These are phyloP conservation scores for Dendrobium officinale DNA, from an alignment of 106 monocot genomes.

Conservation along the genomic window DNA sequence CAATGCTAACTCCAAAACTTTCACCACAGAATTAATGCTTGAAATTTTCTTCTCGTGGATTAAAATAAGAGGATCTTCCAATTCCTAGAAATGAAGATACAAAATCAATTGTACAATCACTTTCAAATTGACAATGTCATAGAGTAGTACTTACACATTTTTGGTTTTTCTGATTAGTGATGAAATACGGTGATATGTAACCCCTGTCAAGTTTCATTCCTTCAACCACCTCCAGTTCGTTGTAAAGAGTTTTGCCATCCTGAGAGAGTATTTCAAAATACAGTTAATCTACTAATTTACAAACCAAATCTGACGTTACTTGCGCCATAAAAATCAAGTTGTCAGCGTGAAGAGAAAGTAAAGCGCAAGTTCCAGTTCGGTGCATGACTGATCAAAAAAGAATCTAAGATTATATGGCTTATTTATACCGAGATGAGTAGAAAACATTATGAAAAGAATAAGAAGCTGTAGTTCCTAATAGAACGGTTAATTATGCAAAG, in stretches of 20 bases:
- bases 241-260: conserved; percentile 90
- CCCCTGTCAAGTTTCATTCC: conserved; percentile 98
- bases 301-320: neutral
- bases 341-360: neutral
- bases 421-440: neutral
- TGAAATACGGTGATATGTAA: conserved; percentile 97
- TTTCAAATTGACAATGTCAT: neutral
- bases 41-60: conserved; percentile 91
- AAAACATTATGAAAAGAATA: neutral
- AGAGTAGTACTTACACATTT: conserved; percentile 67
- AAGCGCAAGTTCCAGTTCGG: neutral
- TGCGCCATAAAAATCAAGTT: neutral
- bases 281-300: neutral
- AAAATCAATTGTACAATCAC: neutral
- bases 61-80: conserved; percentile 81
- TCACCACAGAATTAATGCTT: conserved; percentile 64
- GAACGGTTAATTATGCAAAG: too few relatives aligned
- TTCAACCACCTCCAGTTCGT: conserved; percentile 97
- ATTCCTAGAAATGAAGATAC: conserved; percentile 36
- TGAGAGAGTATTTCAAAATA: neutral
- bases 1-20: conserved; percentile 67
- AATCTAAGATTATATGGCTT: neutral
- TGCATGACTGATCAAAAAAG: neutral
- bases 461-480: neutral
- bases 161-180: conserved; percentile 89